Evolutionary conservation across 2,329 filamentous ascomycete genomes (phyloP).

Genomic region (Sarocladium brachiariae): DNA sequence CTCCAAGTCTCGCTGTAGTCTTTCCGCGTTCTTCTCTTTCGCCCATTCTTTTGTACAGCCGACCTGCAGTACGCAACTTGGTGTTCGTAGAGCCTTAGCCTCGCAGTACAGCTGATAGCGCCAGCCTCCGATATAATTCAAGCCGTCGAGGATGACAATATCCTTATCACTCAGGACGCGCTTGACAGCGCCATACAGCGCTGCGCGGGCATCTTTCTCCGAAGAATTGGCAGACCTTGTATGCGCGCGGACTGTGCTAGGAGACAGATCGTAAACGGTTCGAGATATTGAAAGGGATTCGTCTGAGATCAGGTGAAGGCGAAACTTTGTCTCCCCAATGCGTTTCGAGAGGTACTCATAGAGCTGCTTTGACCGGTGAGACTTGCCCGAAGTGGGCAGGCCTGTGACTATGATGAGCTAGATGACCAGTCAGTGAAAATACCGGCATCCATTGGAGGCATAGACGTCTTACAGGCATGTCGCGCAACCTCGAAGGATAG

Average conservation of each 20-base stretch:
- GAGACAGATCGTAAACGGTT: constrained; percentile 61
- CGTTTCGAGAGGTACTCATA: constrained; percentile 55
- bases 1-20: constrained; percentile 31
- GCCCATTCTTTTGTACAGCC: constrained; percentile 49
- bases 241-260: constrained; percentile 44
- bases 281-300: constrained; percentile 63
- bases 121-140: constrained; percentile 89
- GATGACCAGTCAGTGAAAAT: not conserved
- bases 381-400: constrained; percentile 62
- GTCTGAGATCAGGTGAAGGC: constrained; percentile 69
- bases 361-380: constrained; percentile 59
- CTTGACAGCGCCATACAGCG: constrained; percentile 72
- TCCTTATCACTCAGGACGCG: constrained; percentile 63
- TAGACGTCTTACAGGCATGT: constrained; percentile 20
- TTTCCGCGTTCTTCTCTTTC: constrained; percentile 50
- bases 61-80: constrained; percentile 66
- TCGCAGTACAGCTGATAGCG: constrained; percentile 82
- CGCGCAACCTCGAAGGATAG: not conserved
- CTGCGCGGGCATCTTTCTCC: constrained; percentile 76
- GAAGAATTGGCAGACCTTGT: constrained; percentile 64
- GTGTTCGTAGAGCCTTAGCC: constrained; percentile 70
- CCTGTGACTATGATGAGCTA: constrained; percentile 63
- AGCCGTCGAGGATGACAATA: constrained; percentile 71
- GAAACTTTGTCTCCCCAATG: constrained; percentile 47
- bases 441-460: not conserved